Evolutionary conservation across 345 rosid species (phyloP), one percentile per base, ranked within the genome.

Genomic region (Clarkia xantiana): DNA sequence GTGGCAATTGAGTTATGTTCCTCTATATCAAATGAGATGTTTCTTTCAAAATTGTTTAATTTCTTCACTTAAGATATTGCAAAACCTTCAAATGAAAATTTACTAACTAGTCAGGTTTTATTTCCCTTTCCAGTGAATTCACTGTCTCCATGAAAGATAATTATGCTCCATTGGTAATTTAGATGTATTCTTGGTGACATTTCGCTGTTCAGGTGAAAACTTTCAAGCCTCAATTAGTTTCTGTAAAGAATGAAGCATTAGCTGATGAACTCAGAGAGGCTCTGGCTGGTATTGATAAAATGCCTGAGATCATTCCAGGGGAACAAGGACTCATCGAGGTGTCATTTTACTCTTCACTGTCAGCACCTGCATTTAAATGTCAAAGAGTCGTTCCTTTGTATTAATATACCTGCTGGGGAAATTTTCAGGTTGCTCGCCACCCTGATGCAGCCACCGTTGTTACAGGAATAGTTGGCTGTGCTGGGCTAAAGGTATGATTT

Each of bases 401-500:
- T n/a, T n/a, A n/a, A n/a, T n/a, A n/a, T n/a, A n/a, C n/a, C n/a
- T n/a, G n/a, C n/a, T n/a, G n/a, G n/a, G n/a, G n/a, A n/a, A n/a
- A n/a, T n/a, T 45, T 67, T 56, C 72, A 89, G 90, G 97, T 79
- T 60, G 96, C 98, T 6, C 93, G 93, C 52, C 90, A 91, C 60
- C 85, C 82, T 10, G 90, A 91, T 66, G 96, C 93, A 56, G 93
- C 72, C 51, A 83, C 76, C 17, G 94, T 86, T 40, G 93, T 91
- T 61, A 86, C 96, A 1, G 98, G 96, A 54, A 91, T 91, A 49
- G 98, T 86, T 15, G 98, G 98, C 47, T 91, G 98, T 67, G 98
- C 98, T 1, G 98, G 98, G 60, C 76, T 91, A 18, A 81, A 80
- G 85, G 96, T 78, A 71, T 18, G n/a, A n/a, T n/a, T n/a, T n/a